Evolutionary conservation across 805 yeast genomes (phyloP).

Genomic region (Candida lessepsii): DNA sequence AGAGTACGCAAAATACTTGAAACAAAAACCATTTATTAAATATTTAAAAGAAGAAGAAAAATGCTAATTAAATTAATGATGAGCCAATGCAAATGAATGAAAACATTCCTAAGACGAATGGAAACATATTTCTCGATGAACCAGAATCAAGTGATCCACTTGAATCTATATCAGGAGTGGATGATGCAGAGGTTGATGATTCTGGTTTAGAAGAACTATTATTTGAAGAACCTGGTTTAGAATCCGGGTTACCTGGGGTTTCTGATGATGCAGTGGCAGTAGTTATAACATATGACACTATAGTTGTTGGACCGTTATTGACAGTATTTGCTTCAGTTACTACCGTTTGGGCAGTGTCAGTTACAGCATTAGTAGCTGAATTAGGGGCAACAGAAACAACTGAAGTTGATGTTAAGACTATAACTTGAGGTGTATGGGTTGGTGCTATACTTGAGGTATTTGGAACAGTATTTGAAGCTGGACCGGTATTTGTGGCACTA

Average conservation of each 20-base stretch:
- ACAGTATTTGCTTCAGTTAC: too few species aligned
- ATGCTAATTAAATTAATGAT: background rate
- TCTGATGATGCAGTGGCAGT: background rate
- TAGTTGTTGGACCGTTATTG: background rate
- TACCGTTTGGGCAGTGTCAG: too few species aligned
- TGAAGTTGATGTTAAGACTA: constrained; percentile 1
- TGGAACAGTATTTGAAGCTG: too few species aligned
- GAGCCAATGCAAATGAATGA: constrained; percentile 4
- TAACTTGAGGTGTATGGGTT: too few species aligned
- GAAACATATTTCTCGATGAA: constrained; percentile 3
- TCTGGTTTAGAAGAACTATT: background rate
- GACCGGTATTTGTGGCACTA: too few species aligned
- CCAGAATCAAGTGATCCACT: constrained; percentile 11
- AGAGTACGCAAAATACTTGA: too few species aligned
- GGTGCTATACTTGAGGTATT: too few species aligned
- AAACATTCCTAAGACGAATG: constrained; percentile 5
- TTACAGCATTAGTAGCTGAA: too few species aligned
- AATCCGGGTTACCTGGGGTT: background rate
- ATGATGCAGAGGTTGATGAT: background rate
- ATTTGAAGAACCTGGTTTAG: background rate
- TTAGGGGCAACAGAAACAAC: too few species aligned
- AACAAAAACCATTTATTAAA: background rate
- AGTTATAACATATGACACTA: background rate
- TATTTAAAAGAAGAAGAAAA: background rate
- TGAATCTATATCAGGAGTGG: constrained; percentile 2